Conservation (phyloP, 495 filamentous ascomycete species). For the Penicillium samsonianum region DNA sequence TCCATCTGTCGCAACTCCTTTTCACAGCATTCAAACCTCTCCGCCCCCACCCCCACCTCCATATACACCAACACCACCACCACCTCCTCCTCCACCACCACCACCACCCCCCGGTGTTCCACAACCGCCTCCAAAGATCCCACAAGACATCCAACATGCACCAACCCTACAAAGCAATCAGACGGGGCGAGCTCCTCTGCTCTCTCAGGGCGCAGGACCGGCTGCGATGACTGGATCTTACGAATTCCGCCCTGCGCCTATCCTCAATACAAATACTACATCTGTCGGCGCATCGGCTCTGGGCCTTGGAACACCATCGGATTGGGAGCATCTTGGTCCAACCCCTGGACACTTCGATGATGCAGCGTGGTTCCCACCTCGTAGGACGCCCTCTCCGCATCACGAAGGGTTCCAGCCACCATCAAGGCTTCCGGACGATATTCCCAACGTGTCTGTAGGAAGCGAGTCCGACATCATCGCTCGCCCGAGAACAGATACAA, state of each 20-base stretch:
- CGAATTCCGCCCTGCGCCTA: conserved; percentile 15
- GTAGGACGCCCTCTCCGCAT: conserved; percentile 18
- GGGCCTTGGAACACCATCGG: conserved; percentile 57
- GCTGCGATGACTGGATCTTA: conserved; percentile 25
- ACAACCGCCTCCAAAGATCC: conserved; percentile 46
- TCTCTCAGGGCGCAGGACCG: conserved; percentile 22
- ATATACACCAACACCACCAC: conserved; percentile 27
- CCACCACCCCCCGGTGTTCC: conserved; percentile 34
- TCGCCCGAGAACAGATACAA: conserved; percentile 14
- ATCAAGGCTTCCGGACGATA: conserved; percentile 16
- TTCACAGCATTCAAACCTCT: conserved; percentile 21
- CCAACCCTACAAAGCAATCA: conserved; percentile 20
- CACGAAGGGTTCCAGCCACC: conserved; percentile 16
- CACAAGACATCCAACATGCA: conserved; percentile 34
- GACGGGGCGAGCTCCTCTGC: conserved; percentile 20
- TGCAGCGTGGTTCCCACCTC: conserved; percentile 28
- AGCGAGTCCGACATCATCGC: conserved; percentile 1
- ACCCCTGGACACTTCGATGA: conserved; percentile 38
- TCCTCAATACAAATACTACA: conserved; percentile 18
- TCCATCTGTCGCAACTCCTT: conserved; percentile 20
- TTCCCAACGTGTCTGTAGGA: conserved; percentile 4
- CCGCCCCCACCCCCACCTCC: conserved; percentile 29
- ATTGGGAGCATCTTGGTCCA: conserved; percentile 59
- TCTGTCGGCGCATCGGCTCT: conserved; percentile 45
- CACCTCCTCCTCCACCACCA: too few relatives aligned